Evolutionary conservation across 352 stramenopile genomes (phyloP), one percentile per base, ranked within the genome.

Genomic region (Globisporangium barbulae): DNA sequence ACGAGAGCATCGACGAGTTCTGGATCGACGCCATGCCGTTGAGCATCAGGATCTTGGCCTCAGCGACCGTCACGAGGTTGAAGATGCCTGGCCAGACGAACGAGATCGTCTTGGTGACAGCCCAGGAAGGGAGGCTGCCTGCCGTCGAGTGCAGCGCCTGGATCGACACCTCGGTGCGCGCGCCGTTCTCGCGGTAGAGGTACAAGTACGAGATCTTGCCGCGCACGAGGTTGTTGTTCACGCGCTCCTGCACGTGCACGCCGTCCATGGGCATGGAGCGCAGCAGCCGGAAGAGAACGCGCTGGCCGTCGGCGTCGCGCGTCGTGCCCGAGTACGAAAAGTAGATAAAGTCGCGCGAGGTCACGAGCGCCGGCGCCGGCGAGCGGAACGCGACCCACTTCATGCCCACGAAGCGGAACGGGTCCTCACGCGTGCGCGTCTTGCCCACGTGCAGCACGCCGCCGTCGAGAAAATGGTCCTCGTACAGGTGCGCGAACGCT

Each of bases 331-430:
- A 75, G 62, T 72, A 74, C 63, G 73, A 69, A 39, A 80, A 75
- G 56, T 73, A 84, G 12, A 84, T 59, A 21, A 75, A 78, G 53
- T 84, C 75, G 15, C 75, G 73, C 35, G 73, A 74, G 3, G 71
- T 56, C 21, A 81, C 64, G 53, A 84, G n/a, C 41, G 63, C 53
- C 0, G 76, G 71, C 21, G 70, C 66, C 3, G 75, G 74, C 10
- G 76, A 75, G 5, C 72, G 73, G 59, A 82, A 74, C 37, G 71
- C 70, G 50, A 73, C 66, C 69, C 75, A 83, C 35, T 79, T 79
- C 30, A 86, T 35, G 39, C 77, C 77, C 1, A 83, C 74, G 50
- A 80, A 86, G 25, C 65, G 70, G 41, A 82, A 78, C 35, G 73
- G 69, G 21, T 86, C 77, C 4, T 79, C 67, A 6, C 12, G n/a